Evolutionary conservation across 129 eudicot genomes (phyloP), one percentile per base, ranked within the genome.

Genomic region (Lactuca sativa): DNA sequence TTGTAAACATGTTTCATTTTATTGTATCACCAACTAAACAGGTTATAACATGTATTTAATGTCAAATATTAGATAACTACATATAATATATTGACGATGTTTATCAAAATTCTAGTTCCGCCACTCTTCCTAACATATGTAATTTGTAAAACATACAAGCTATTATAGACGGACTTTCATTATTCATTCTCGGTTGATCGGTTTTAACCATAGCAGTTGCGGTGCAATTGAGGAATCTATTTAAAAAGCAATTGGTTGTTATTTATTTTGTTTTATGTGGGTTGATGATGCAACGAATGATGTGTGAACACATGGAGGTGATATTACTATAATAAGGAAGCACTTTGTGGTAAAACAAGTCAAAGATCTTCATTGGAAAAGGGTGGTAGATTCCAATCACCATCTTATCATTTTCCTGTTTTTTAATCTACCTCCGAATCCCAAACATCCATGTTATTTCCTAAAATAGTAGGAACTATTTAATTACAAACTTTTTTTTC

Each of bases 291-390:
- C 13, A 53, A 5, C 17, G 16, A 15, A 13, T 48, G 62, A 67
- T 34, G 61, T 67, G 80, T 67, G 59, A 76, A 53, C 10, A 47
- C 9, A 30, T 10, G 54, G 62, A 54, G 58, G 43, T 12, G 59
- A 32, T 76, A 62, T 69, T 69, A 53, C 76, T 69, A 52, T 32
- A 54, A 41, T 4, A 14, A 16, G 67, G 32, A 62, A 32, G 52
- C 30, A 25, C 30, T 47, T 62, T 37, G 51, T 74, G 67, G 60
- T 32, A 32, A 57, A 68, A 16, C 59, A 56, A 69, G 81, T 77
- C 81, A 77, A 77, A 77, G 81, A 77, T 77, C 75, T 69, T 77
- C 21, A 17, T 41, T 53, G 71, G 60, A 76, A 69, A 77, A 47
- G 51, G 48, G 60, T 61, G 76, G 81, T 77, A 69, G 76, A 77